Evolutionary conservation across 805 yeast genomes (phyloP).

Genomic region (Grigorovia yakushimaensis): DNA sequence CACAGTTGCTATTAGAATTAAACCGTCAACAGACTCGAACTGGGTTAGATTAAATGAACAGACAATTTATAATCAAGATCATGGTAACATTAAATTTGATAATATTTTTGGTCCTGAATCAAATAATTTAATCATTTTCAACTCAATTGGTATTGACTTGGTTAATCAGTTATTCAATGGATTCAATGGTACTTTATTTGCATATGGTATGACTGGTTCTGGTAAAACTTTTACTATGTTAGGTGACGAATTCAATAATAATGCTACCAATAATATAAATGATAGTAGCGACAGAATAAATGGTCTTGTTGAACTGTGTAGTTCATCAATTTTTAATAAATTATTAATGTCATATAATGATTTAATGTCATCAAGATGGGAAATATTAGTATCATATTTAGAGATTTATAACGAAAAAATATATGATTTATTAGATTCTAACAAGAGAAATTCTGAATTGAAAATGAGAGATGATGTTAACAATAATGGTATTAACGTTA

Average conservation of each 20-base stretch:
- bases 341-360: neutral
- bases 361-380: conserved; percentile 26
- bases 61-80: conserved; percentile 43
- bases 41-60: conserved; percentile 22
- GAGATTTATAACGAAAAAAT: conserved; percentile 85
- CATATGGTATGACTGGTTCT: conserved; percentile 92
- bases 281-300: neutral
- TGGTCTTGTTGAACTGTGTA: conserved; percentile 66
- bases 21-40: neutral
- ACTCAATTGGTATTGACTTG: conserved; percentile 41
- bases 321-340: conserved; percentile 38
- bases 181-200: conserved; percentile 80
- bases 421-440: conserved; percentile 51
- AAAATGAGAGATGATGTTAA: conserved; percentile 60
- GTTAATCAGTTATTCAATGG: conserved; percentile 56
- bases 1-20: conserved; percentile 2
- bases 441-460: conserved; percentile 40
- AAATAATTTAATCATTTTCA: conserved; percentile 56
- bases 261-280: neutral
- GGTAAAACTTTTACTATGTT: conserved; percentile 87
- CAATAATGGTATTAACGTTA: conserved; percentile 46
- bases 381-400: conserved; percentile 58
- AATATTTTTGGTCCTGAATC: conserved; percentile 56
- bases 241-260: conserved; percentile 34
- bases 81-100: conserved; percentile 66